A percentile compares a stretch with the other conserved stretches of the same genome.
Conservation (phyloP, 179 eudicot genomes). For the Gypsophila paniculata region DNA sequence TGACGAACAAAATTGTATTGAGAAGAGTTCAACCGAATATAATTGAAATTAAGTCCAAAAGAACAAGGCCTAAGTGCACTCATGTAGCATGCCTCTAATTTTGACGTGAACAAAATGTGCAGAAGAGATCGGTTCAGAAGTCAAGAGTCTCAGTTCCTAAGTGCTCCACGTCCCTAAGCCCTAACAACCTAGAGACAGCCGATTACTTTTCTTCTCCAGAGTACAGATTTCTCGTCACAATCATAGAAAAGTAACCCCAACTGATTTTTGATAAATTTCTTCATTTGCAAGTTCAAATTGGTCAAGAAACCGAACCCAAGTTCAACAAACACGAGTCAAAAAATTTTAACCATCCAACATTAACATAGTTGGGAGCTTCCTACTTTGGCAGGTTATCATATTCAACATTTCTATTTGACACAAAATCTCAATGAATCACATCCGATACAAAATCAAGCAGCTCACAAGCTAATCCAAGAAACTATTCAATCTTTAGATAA, state of each 20-base stretch:
- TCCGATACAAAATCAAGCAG: conserved; percentile 6
- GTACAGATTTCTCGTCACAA: background rate
- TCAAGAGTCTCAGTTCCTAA: conserved; percentile 1
- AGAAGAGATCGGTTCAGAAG: background rate
- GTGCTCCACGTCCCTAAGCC: background rate
- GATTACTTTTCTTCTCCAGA: background rate
- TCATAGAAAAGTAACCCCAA: background rate
- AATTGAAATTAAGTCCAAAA: no score
- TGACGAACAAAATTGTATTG: no score
- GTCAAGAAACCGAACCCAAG: background rate
- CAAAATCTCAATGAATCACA: background rate
- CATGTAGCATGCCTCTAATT: background rate
- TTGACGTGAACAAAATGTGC: background rate
- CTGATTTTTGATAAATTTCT: background rate
- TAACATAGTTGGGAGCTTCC: background rate
- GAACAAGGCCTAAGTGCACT: no score
- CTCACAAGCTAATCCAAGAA: background rate
- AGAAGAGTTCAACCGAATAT: no score
- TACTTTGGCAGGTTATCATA: background rate
- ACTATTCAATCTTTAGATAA: background rate
- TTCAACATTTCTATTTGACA: background rate
- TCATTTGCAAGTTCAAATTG: background rate
- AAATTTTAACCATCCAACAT: background rate
- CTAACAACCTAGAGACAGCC: background rate
- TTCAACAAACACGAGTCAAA: background rate